Percentiles rank a stretch among this genome's conserved stretches.
These are phyloP conservation scores for Ogataea hybrid DNA, from an alignment of 1,139 yeast species.

Conservation along the genomic window DNA sequence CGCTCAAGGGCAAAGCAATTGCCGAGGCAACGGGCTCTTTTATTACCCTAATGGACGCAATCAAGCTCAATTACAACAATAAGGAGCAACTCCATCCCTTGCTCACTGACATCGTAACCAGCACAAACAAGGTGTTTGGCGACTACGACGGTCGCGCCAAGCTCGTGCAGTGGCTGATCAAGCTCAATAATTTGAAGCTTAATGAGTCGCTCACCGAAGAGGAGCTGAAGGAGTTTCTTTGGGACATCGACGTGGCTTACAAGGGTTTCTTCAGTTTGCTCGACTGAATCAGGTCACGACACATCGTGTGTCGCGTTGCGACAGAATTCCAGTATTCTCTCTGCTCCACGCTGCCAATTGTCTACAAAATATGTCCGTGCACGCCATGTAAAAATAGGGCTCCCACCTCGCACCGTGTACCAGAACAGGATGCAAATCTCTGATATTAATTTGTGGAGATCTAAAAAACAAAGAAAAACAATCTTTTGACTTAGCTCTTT, in stretches of 20 bases:
- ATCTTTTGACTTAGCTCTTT: background rate
- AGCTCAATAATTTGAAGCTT: conserved; percentile 68
- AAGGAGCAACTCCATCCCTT: conserved; percentile 91
- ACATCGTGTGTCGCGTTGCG: conserved; percentile 1
- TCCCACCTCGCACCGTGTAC: conserved; percentile 13
- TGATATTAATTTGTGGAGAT: conserved; percentile 7
- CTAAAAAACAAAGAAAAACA: conserved; percentile 1
- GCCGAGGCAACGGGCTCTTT: conserved; percentile 51
- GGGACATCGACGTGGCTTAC: conserved; percentile 81
- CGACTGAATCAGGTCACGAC: conserved; percentile 30
- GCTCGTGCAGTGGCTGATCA: conserved; percentile 85
- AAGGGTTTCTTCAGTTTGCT: conserved; percentile 74
- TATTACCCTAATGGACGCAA: conserved; percentile 94
- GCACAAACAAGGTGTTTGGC: conserved; percentile 58
- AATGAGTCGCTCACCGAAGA: conserved; percentile 58
- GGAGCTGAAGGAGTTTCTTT: conserved; percentile 65
- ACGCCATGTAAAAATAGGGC: background rate
- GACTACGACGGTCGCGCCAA: conserved; percentile 73
- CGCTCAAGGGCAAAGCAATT: conserved; percentile 23
- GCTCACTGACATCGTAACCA: conserved; percentile 74
- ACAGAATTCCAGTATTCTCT: background rate
- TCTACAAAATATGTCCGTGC: background rate
- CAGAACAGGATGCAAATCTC: background rate
- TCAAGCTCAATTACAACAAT: conserved; percentile 77
- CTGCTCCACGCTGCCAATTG: background rate